A percentile compares a stretch with the other conserved stretches of the same genome.
Evolutionary conservation across 805 yeast genomes (phyloP).

Genomic region (Metschnikowia koreensis): DNA sequence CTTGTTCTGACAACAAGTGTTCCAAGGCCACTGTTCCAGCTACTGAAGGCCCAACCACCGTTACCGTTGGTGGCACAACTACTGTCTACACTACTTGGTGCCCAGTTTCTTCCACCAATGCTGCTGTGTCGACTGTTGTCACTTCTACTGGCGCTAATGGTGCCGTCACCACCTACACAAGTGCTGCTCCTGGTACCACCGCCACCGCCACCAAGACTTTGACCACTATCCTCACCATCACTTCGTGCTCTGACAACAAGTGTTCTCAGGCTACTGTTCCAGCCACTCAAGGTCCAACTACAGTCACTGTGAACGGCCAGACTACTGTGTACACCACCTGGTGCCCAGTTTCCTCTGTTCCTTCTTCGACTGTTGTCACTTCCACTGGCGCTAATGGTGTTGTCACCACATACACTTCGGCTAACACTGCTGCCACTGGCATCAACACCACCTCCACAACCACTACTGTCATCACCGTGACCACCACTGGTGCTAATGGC

Average conservation of each 20-base stretch:
- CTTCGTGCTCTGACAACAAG: constrained; percentile 14
- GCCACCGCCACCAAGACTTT: neutral
- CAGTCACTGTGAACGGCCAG: constrained; percentile 21
- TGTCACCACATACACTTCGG: constrained; percentile 6
- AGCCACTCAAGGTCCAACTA: constrained; percentile 34
- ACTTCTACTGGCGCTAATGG: constrained; percentile 12
- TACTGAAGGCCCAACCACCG: constrained; percentile 22
- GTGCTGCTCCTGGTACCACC: neutral
- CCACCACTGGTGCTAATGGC: constrained; percentile 5
- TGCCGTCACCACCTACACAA: constrained; percentile 1
- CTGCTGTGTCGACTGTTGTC: constrained; percentile 13
- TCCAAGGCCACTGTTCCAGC: constrained; percentile 15
- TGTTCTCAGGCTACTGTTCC: constrained; percentile 17
- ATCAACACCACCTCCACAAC: neutral
- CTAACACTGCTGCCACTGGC: constrained; percentile 1
- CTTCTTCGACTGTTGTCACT: constrained; percentile 22
- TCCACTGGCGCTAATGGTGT: constrained; percentile 19
- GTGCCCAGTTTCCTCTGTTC: constrained; percentile 29
- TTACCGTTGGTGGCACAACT: constrained; percentile 9
- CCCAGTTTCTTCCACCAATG: constrained; percentile 26
- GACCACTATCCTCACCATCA: constrained; percentile 30
- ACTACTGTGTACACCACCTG: constrained; percentile 30
- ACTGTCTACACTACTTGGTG: constrained; percentile 36
- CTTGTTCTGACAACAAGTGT: constrained; percentile 14
- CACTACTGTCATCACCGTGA: constrained; percentile 2